Evolutionary conservation across 177 flowering plant genomes (phyloP).

Genomic region (Tripterygium wilfordii): DNA sequence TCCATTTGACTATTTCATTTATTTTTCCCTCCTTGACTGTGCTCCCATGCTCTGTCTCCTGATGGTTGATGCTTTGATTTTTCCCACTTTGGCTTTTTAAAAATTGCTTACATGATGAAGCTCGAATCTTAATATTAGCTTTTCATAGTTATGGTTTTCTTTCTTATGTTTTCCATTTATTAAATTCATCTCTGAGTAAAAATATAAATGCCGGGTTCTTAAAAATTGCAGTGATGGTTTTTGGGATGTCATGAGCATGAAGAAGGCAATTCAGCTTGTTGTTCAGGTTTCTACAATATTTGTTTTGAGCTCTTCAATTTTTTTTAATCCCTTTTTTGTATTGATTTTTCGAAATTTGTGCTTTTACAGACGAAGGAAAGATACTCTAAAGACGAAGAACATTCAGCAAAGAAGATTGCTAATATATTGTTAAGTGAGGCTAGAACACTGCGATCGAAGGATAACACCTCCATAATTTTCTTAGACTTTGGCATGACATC

Average conservation of each 20-base stretch:
- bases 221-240: slow-evolving; percentile 78
- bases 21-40: no score
- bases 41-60: no score
- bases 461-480: slow-evolving; percentile 85
- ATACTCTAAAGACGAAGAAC: slow-evolving; percentile 28
- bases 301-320: neutral
- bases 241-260: slow-evolving; percentile 85
- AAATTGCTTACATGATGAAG: no score
- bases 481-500: slow-evolving; percentile 54
- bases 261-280: slow-evolving; percentile 75
- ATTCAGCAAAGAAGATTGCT: slow-evolving; percentile 66
- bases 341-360: neutral
- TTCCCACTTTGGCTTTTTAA: no score
- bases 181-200: no score
- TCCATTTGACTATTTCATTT: no score
- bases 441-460: slow-evolving; percentile 80
- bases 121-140: no score
- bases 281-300: slow-evolving; percentile 47
- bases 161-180: neutral
- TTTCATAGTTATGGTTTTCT: neutral
- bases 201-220: no score
- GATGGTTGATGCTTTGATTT: no score
- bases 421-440: slow-evolving; percentile 74
- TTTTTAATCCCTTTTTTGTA: neutral
- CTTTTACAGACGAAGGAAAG: slow-evolving; percentile 51